Evolutionary conservation across 768 basidiomycete species (phyloP), one percentile per base, ranked within the genome.

Genomic region (Lactifluus subvellereus): DNA sequence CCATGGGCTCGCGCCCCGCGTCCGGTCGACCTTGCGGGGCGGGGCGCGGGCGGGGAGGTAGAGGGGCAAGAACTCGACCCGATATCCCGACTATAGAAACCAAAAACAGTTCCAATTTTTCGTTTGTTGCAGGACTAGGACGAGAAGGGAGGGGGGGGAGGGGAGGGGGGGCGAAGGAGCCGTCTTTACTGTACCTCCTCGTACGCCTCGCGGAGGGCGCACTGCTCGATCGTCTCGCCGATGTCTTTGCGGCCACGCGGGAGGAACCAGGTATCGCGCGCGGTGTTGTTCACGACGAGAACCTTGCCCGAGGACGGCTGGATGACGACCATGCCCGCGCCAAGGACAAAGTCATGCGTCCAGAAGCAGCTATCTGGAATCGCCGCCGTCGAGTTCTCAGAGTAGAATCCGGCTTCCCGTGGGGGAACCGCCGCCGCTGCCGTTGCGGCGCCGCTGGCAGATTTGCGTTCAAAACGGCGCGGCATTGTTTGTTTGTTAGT

Each of bases 211-310:
- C 87, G 74, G 45, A 87, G 71, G 0, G 82, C 86, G 0, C 86
- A 70, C 51, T 78, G 71, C 69, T 87, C 85, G 32, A 87, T 70
- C 2, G 78, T 79, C 74, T 89, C 86, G 6, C 84, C 85, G 0
- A 82, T 67, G 70, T 89, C 86, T 71, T 88, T 89, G 51, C 87
- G 72, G 8, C 87, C 86, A 55, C 78, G 78, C 0, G 86, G 86
- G 4, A 87, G 75, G 70, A 87, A 86, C 79, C 79, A 87, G n/a
- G 74, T 69, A 8, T 22, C 1, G 8, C 2, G 11, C 27, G 47
- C 45, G 5, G 56, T 53, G 8, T 74, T 70, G 37, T 57, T 59
- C 0, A 87, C 67, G 5, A 87, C 64, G 11, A 86, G 82, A 30
- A 87, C 68, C 66, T 81, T 81, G 10, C 76, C 71, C 0, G 83